These are phyloP conservation scores for Carex arenaria DNA, from an alignment of 202 grass and related monocot species.

Conservation along the genomic window DNA sequence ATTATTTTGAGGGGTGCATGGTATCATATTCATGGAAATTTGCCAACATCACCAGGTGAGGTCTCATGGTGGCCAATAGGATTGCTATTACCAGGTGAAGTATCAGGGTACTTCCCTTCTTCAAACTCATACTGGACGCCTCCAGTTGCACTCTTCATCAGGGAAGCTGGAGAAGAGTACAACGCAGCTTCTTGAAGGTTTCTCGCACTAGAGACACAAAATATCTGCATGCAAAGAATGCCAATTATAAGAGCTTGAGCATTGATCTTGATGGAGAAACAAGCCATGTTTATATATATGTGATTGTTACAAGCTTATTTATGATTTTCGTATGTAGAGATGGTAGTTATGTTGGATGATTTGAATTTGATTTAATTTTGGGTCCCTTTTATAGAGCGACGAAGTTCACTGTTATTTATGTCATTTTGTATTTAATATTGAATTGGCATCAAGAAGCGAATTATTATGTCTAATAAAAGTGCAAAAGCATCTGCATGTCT, in stretches of 20 bases:
- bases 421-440: not conserved
- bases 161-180: no score
- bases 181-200: not conserved
- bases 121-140: not conserved
- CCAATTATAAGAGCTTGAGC: not conserved
- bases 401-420: not conserved
- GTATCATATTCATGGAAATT: not conserved
- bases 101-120: not conserved
- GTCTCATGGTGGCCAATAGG: not conserved
- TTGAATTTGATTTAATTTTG: not conserved
- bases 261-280: not conserved
- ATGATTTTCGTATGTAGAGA: not conserved
- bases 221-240: constrained; percentile 2
- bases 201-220: not conserved
- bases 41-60: not conserved
- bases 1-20: no score
- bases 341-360: not conserved
- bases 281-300: not conserved
- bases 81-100: constrained; percentile 1
- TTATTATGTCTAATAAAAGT: not conserved
- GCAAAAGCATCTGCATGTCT: not conserved
- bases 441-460: not conserved
- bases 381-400: constrained; percentile 3
- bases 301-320: not conserved
- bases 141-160: not conserved